Evolutionary conservation across 2,329 filamentous ascomycete species (phyloP), one percentile per base, ranked within the genome.

Genomic region (Colletotrichum endophyticum): DNA sequence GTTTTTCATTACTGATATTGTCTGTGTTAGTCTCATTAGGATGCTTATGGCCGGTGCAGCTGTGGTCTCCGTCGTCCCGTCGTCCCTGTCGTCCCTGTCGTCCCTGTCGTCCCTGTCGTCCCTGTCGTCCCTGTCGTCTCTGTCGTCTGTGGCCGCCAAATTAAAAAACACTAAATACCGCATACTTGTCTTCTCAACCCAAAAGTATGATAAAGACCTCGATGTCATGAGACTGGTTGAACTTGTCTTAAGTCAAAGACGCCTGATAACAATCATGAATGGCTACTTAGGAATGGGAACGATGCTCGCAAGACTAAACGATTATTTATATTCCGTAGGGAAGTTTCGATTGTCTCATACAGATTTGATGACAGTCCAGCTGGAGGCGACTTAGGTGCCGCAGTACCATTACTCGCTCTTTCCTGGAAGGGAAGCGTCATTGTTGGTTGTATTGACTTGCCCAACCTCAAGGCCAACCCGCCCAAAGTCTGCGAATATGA

Each of bases 1-100:
- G 5, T 11, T 44, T n/a, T 0, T n/a, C 8, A 3, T 11, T 0
- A n/a, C 39, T n/a, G 11, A 19, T n/a, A 0, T 6, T 3, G 5
- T n/a, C 16, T n/a, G 8, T 44, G 16, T n/a, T 11, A 11, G 16
- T 44, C 0, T 44, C 1, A n/a, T 44, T 11, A 2, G 19, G 1
- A n/a, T 44, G 39, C 8, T n/a, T n/a, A 44, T n/a, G 1, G 39
- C 5, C 1, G 16, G 5, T 19, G 5, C 3, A 44, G 16, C 36
- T 39, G 4, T 36, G 2, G 7, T 36, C 9, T 9, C 30, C 27
- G 27, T 28, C 32, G 11, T 12, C 9, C 9, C 9, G n/a, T n/a
- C 32, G 4, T 34, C 9, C 30, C 30, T 6, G 27, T 28, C 32
- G 11, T 12, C 9, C 9, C 9, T 12, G 1, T 4, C 11, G 30